Conservation (phyloP, 352 stramenopile genomes). For the Phytophthora uliginosa region DNA sequence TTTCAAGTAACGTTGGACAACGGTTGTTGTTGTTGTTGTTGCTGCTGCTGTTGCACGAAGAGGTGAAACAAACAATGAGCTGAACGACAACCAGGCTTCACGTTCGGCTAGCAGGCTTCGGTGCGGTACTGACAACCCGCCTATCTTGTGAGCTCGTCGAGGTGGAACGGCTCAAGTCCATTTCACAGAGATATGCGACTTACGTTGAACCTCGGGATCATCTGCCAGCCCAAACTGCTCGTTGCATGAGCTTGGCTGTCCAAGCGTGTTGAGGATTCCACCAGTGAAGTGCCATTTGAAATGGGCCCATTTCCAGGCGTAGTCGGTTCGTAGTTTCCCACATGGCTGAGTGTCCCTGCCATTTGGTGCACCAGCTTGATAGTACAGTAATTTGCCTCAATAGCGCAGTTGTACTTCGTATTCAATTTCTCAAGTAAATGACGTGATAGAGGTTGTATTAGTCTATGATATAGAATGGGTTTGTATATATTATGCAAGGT, state of each 20-base stretch:
- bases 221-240: neutral
- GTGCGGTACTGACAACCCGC: neutral
- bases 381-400: too few relatives aligned
- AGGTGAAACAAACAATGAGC: constrained; percentile 2
- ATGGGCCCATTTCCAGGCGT: constrained; percentile 17
- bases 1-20: constrained; percentile 8
- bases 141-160: neutral
- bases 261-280: too few relatives aligned
- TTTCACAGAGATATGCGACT: constrained; percentile 4
- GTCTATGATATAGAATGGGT: too few relatives aligned
- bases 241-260: constrained; percentile 9
- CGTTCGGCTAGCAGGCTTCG: neutral
- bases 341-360: constrained; percentile 8
- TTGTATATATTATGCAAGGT: too few relatives aligned
- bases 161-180: neutral
- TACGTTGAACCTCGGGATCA: constrained; percentile 6
- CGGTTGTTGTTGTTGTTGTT: neutral
- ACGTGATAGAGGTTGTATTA: too few relatives aligned
- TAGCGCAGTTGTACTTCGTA: too few relatives aligned
- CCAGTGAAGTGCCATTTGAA: too few relatives aligned
- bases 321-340: constrained; percentile 3
- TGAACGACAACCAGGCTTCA: neutral
- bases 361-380: neutral
- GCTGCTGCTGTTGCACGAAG: too few relatives aligned
- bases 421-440: too few relatives aligned